These are phyloP conservation scores for Haematococcus lacustris DNA, from an alignment of 139 green algal genomes.

Conservation along the genomic window DNA sequence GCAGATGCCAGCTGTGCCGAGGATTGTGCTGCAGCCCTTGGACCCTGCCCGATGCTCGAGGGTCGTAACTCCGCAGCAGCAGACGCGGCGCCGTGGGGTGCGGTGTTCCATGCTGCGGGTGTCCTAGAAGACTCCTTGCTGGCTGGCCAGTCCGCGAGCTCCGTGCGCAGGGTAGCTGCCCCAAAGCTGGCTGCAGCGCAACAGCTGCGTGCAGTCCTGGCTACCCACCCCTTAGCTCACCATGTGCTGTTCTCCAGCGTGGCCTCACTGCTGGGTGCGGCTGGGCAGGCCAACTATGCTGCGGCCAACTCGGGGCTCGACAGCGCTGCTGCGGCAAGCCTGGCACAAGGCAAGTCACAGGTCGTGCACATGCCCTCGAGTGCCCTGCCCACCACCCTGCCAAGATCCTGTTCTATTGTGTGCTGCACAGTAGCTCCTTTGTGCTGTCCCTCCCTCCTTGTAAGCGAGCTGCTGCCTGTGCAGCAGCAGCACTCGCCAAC, in stretches of 20 bases:
- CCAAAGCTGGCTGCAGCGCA: conserved; percentile 31
- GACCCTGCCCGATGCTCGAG: no score
- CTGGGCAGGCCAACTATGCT: conserved; percentile 78
- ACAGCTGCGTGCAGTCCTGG: conserved; percentile 4
- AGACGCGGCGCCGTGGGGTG: neutral
- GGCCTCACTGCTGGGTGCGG: conserved; percentile 65
- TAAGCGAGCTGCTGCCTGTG: no score
- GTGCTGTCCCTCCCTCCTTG: no score
- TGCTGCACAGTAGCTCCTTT: no score
- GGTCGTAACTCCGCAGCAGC: conserved; percentile 2
- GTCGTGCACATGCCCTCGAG: neutral
- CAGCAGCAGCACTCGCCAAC: no score
- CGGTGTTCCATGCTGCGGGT: conserved; percentile 41
- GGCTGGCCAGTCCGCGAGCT: conserved; percentile 13
- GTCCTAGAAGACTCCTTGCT: conserved; percentile 38
- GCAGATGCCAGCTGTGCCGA: conserved; percentile 11
- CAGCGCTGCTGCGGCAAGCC: no score
- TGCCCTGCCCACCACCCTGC: no score
- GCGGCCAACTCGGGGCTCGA: conserved; percentile 71
- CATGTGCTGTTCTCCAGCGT: conserved; percentile 77
- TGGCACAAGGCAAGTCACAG: conserved; percentile 5
- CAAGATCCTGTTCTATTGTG: no score
- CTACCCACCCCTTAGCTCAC: conserved; percentile 11
- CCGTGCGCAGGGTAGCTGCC: conserved; percentile 14
- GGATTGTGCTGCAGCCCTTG: conserved; percentile 1